These are phyloP conservation scores for Xylaria curta DNA, from an alignment of 495 filamentous ascomycete genomes.

Conservation along the genomic window DNA sequence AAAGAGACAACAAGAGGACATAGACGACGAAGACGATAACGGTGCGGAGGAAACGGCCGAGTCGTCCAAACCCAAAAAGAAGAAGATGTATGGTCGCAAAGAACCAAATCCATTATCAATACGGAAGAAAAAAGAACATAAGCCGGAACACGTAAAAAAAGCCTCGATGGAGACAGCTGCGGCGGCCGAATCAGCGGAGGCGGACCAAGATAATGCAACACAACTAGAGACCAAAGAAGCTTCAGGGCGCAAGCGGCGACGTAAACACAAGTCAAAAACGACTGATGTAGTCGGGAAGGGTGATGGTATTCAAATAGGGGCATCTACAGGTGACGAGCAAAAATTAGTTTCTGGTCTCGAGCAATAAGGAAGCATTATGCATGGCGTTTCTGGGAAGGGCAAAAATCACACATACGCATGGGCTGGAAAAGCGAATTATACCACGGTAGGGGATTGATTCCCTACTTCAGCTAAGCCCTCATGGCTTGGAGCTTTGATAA, in stretches of 20 bases:
- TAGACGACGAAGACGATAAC: conserved; percentile 42
- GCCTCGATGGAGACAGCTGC: conserved; percentile 27
- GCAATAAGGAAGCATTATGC: conserved; percentile 29
- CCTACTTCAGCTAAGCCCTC: too few relatives aligned
- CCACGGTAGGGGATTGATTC: neutral
- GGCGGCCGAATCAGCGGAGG: conserved; percentile 27
- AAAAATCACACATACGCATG: conserved; percentile 5
- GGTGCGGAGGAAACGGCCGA: conserved; percentile 36
- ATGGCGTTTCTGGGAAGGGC: conserved; percentile 23
- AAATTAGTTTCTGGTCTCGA: conserved; percentile 23
- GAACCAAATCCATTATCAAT: conserved; percentile 88
- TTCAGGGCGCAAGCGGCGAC: conserved; percentile 52
- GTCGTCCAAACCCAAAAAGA: conserved; percentile 48
- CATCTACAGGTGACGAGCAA: conserved; percentile 27
- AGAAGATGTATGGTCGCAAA: conserved; percentile 70
- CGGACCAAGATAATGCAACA: conserved; percentile 17
- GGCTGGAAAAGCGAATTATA: conserved; percentile 19
- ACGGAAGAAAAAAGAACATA: conserved; percentile 75
- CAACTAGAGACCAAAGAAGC: conserved; percentile 26
- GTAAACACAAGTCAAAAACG: conserved; percentile 48
- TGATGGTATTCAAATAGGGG: conserved; percentile 21
- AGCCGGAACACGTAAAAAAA: conserved; percentile 28
- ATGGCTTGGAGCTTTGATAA: too few relatives aligned
- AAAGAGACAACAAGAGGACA: conserved; percentile 58
- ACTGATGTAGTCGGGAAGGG: conserved; percentile 24